phyloP scores from a whole-genome alignment of 306 rosid species.

The Canavalia ensiformis region DNA sequence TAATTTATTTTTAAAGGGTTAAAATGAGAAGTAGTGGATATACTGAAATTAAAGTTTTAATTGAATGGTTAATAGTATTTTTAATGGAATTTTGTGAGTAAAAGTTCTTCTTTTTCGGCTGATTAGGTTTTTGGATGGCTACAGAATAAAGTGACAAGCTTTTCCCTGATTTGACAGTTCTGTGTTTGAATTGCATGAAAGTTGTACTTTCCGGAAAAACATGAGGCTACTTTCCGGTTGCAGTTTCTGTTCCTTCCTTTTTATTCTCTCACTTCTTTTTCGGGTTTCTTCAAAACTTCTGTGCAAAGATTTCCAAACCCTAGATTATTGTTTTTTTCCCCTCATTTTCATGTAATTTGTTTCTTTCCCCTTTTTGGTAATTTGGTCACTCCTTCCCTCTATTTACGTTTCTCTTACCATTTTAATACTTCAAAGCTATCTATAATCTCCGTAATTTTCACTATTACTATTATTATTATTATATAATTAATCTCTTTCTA shows the following conservation, averaged over 20 bases:
- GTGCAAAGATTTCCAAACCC: conserved; percentile 45
- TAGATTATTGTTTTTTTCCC: conserved; percentile 37
- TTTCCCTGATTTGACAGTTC: conserved; percentile 72
- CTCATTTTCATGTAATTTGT: conserved; percentile 25
- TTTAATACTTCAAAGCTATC: conserved; percentile 24
- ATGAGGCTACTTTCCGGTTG: conserved; percentile 56
- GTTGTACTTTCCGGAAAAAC: conserved; percentile 67
- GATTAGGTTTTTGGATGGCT: conserved; percentile 45
- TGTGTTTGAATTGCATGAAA: conserved; percentile 52
- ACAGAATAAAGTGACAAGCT: conserved; percentile 48
- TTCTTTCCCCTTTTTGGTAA: conserved; percentile 29
- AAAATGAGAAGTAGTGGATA: background rate
- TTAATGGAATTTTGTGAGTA: background rate
- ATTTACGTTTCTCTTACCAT: conserved; percentile 14
- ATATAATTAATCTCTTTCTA: background rate
- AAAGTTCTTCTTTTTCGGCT: conserved; percentile 40
- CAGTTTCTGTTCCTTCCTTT: conserved; percentile 56
- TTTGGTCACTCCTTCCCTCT: conserved; percentile 21
- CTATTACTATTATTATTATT: background rate
- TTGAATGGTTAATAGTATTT: background rate
- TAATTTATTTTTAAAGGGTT: background rate
- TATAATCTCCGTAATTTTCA: background rate
- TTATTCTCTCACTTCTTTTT: conserved; percentile 44
- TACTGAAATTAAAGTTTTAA: background rate
- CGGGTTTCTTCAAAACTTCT: conserved; percentile 27